These are phyloP conservation scores for Hypoxylon sp. DNA, from an alignment of 2,329 filamentous ascomycete species.

Conservation along the genomic window DNA sequence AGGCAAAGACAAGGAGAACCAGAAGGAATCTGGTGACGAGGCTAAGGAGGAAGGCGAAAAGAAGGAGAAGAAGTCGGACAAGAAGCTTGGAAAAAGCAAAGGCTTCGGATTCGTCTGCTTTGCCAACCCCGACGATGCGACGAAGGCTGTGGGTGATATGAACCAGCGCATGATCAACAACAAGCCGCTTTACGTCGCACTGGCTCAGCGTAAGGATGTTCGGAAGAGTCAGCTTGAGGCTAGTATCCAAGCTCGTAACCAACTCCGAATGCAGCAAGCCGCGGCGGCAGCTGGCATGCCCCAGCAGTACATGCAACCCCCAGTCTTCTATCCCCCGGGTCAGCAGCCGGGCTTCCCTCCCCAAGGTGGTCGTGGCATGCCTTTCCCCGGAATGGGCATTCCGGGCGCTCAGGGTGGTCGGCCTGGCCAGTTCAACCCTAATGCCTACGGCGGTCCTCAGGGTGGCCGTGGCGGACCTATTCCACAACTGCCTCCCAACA, in stretches of 20 bases:
- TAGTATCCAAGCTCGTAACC: constrained; percentile 98
- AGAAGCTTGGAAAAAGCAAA: constrained; percentile 96
- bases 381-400: constrained; percentile 75
- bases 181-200: constrained; percentile 97
- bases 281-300: constrained; percentile 91
- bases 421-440: constrained; percentile 83
- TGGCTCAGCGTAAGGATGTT: constrained; percentile 99
- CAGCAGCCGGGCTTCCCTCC: constrained; percentile 80
- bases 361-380: constrained; percentile 74
- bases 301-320: constrained; percentile 87
- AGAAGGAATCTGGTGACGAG: constrained; percentile 64
- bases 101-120: constrained; percentile 99
- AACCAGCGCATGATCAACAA: constrained; percentile 98
- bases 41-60: constrained; percentile 67
- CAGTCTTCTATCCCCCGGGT: constrained; percentile 91
- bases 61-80: constrained; percentile 72
- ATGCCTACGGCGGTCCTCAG: constrained; percentile 83
- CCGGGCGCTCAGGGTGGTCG: constrained; percentile 83
- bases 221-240: constrained; percentile 99
- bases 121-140: constrained; percentile 98
- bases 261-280: constrained; percentile 97
- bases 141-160: constrained; percentile 99
- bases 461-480: constrained; percentile 85
- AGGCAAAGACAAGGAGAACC: constrained; percentile 63
- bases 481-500: constrained; percentile 87